Base-by-base conservation (phyloP, 2,329 filamentous ascomycete species). In the Arthrobotrys entomopaga region DNA sequence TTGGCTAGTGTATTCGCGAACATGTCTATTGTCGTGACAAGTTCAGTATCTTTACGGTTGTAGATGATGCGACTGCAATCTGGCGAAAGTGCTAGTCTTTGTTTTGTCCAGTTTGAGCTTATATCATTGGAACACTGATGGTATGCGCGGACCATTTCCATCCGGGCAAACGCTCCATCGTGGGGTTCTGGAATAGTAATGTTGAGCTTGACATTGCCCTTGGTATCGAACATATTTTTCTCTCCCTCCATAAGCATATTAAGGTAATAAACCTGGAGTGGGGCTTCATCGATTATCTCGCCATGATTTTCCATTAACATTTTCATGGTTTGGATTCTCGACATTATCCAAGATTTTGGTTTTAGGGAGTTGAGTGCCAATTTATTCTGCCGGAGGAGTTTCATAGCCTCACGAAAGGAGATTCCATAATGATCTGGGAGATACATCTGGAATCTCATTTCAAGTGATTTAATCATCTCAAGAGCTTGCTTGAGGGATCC, bases 211-310 rank as follows among this genome's bases (percentile, higher is more conserved):
- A 46, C n/a, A 1, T 10, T 46, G 6, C 10, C 29, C n/a, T 46
- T 7, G 1, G 42, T 46, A 13, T n/a, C 50, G 0, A 38, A 29
- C 43, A 56, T 20, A 7, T 10, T 24, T 16, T 65, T 38, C n/a
- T 65, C 50, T 16, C 43, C 43, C 3, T 65, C 49, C 15, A 65
- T 46, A 8, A 65, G 20, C 34, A 22, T 65, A 22, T 49, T 34
- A 8, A 65, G 50, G 34, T 65, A 48, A n/a, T 65, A 65, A 2
- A 56, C 50, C 11, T 65, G 49, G 8, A 65, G 22, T 3, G 60
- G 60, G 10, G 40, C 20, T 16, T 54, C 29, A 8, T 34, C 29
- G 29, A 34, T 34, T n/a, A 2, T 19, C 22, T 46, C 15, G 0
- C 15, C 16, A 11, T 65, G 29, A 1, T 38, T 20, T 13, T 56